Evolutionary conservation across 176 grass and related monocot species (phyloP).

Genomic region (Paspalum vaginatum): DNA sequence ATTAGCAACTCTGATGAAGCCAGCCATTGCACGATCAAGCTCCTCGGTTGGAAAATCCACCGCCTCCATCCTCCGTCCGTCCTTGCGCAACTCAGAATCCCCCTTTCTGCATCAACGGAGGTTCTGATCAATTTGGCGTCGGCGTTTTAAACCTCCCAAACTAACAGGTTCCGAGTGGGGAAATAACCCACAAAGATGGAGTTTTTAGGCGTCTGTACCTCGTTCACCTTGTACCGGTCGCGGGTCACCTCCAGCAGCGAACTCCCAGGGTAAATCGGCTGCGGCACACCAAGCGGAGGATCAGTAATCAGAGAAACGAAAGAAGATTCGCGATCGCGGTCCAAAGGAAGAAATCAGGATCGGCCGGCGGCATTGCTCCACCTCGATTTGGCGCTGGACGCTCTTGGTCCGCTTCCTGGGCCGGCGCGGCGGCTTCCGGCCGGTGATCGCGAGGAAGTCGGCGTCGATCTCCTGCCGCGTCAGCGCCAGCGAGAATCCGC

Average conservation of each 20-base stretch:
- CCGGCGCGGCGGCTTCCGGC: constrained; percentile 62
- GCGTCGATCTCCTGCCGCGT: constrained; percentile 70
- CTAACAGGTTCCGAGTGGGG: neutral
- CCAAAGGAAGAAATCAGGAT: constrained; percentile 20
- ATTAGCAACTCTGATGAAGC: constrained; percentile 4
- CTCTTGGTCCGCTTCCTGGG: constrained; percentile 52
- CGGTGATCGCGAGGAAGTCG: constrained; percentile 82
- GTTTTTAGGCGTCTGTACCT: constrained; percentile 40
- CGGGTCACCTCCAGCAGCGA: constrained; percentile 42
- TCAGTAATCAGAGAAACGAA: constrained; percentile 12
- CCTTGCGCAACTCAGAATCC: constrained; percentile 36
- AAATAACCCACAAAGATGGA: neutral
- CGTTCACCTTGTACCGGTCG: constrained; percentile 66
- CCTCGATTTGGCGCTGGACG: constrained; percentile 74
- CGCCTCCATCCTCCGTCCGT: neutral
- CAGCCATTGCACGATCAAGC: constrained; percentile 38
- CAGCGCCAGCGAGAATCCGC: constrained; percentile 56
- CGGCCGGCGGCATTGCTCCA: constrained; percentile 19
- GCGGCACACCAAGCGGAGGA: constrained; percentile 6
- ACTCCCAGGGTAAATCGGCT: constrained; percentile 39
- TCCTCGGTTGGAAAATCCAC: constrained; percentile 35
- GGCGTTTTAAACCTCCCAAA: neutral
- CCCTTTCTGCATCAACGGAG: constrained; percentile 42
- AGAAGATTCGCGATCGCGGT: constrained; percentile 1
- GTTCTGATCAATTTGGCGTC: constrained; percentile 18